Conservation (phyloP, 495 filamentous ascomycete genomes). For the Penicillium silybi region DNA sequence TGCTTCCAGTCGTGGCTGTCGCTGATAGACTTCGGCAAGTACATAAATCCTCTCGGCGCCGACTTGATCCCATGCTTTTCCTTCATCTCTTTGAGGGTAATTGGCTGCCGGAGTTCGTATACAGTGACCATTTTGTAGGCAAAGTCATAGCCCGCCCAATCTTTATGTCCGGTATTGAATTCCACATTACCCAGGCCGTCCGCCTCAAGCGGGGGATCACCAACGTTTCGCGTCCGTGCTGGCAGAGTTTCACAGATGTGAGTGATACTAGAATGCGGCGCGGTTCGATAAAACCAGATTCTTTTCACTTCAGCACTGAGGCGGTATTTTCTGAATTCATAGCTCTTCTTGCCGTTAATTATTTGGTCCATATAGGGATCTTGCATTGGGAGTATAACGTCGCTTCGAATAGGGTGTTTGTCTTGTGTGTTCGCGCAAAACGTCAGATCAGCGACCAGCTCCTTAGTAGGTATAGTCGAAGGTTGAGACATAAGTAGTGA, state of each 20-base stretch:
- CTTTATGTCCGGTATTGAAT: background rate
- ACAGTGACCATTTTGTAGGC: background rate
- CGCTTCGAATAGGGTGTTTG: too few species aligned
- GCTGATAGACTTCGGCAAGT: background rate
- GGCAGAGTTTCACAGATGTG: conserved; percentile 5
- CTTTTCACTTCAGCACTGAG: background rate
- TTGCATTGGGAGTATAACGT: background rate
- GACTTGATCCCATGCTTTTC: background rate
- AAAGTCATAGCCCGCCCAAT: background rate
- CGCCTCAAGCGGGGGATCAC: background rate
- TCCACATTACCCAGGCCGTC: background rate
- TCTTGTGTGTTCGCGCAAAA: too few species aligned
- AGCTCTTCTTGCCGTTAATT: conserved; percentile 2
- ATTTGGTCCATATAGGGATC: conserved; percentile 7
- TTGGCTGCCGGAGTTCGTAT: background rate
- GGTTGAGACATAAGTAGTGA: too few species aligned
- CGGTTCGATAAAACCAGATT: conserved; percentile 9
- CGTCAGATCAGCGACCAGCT: too few species aligned
- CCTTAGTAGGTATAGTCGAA: too few species aligned
- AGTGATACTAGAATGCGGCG: conserved; percentile 6
- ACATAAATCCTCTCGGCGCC: background rate
- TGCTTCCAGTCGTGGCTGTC: background rate
- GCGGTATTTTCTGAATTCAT: conserved; percentile 7
- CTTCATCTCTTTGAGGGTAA: background rate
- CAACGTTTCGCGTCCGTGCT: background rate